These are phyloP conservation scores for Boletus austroedulis DNA, from an alignment of 1,284 basidiomycete species.

Conservation along the genomic window DNA sequence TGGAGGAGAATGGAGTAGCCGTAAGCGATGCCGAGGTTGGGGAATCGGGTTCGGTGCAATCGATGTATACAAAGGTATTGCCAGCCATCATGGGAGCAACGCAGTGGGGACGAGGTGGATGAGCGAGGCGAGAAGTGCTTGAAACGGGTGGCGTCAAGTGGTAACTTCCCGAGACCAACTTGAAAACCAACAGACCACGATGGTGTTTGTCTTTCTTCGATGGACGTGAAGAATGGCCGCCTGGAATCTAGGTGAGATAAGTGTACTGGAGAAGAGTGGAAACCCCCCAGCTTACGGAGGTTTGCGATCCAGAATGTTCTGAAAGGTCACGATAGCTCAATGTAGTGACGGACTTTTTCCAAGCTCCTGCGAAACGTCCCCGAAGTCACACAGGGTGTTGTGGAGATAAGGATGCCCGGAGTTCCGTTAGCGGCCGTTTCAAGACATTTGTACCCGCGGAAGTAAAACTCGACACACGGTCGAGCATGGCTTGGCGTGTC, in stretches of 20 bases:
- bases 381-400: neutral
- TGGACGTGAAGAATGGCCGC: neutral
- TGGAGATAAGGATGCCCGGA: constrained; percentile 1
- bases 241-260: neutral
- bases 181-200: too few species aligned
- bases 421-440: neutral
- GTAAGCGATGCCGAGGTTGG: constrained; percentile 7
- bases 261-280: too few species aligned
- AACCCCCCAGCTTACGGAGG: too few species aligned
- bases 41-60: constrained; percentile 25
- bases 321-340: neutral
- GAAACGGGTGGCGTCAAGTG: neutral
- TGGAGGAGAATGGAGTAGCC: neutral
- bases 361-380: neutral
- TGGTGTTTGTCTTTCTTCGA: neutral
- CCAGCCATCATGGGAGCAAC: constrained; percentile 9
- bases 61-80: constrained; percentile 15
- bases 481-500: neutral
- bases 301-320: neutral
- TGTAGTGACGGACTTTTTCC: neutral
- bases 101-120: neutral
- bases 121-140: too few species aligned
- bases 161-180: neutral
- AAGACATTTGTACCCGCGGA: constrained; percentile 5
- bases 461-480: neutral